Evolutionary conservation across 164 flowering plant genomes (phyloP), one percentile per base, ranked within the genome.

Genomic region (Kalanchoe fedtschenkoi): DNA sequence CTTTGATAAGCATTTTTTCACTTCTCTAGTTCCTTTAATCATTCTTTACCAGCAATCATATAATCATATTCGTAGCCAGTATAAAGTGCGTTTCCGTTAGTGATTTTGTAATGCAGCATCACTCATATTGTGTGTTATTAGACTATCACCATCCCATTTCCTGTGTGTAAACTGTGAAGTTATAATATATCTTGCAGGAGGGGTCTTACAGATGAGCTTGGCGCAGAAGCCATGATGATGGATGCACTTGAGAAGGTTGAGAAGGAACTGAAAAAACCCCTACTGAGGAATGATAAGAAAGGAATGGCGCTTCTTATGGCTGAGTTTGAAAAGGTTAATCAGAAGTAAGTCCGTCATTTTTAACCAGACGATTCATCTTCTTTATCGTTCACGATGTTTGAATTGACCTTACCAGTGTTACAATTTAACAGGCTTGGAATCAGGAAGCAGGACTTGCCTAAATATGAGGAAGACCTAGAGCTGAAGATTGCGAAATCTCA

Each of bases 241-340:
- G 95, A 88, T 53, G 99, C 97, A 60, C 58, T 93, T 75, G 96
- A 93, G 39, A 93, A 88, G 71, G 91, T 93, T 69, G 99, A 93
- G 74, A 85, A 81, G 16, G 92, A 93, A 62, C 58, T 85, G 15
- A 90, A 90, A 69, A 88, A 93, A 65, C 97, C 99, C 60, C 95
- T 93, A 19, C 21, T 90, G 92, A 79, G 96, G 76, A 70, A 78
- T 71, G 99, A 93, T 71, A 85, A 90, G 78, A 83, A 90, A 67
- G 89, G 88, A 58, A 90, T 87, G 89, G 81, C 77, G 62, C 76
- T 88, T 70, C 89, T 93, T 5, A 34, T 71, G 67, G 83, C 89
- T 4, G 99, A 93, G 67, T 90, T 86, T 74, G 96, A 93, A 59
- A 85, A 87, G 73, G 68, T 83, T 65, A 88, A 90, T 73, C 72